Evolutionary conservation across 2,329 filamentous ascomycete species (phyloP), one percentile per base, ranked within the genome.

Genomic region (Curvularia verruculosa): DNA sequence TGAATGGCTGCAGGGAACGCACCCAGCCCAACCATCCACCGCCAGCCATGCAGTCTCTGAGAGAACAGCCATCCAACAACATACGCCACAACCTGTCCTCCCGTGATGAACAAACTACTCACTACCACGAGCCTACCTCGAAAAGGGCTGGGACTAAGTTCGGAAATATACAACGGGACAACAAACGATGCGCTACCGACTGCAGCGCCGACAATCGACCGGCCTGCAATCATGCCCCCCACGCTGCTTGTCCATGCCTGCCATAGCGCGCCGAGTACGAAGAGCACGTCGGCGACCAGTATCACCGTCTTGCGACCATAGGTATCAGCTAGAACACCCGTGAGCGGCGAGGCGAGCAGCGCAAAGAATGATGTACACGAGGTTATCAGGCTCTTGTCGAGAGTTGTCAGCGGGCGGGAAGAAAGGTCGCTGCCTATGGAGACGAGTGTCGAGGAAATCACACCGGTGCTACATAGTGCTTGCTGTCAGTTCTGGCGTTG

Each of bases 1-100:
- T 97, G 94, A 3, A 92, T 53, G 0, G 85, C 74, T 0, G 92
- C 93, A 0, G 94, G 94, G 24, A 89, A 60, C 8, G 90, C 90
- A 0, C 93, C 94, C 0, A 97, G 77, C 0, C 93, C 93, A 0
- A 97, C 92, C 85, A 96, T 93, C 88, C 90, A 96, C 48, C 92
- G 83, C 93, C 94, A 98, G 1, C 89, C 91, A 43, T 69, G 62
- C 3, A 49, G 58, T 7, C 84, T 82, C 9, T 61, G 60, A 5
- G 86, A 83, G 45, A 96, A 88, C 0, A 82, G 75, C 89, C 90
- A 96, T 1, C 94, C 94, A 6, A 92, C 79, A 1, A 96, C 73
- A 75, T 97, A 97, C 2, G 94, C 93, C 19, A 96, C 85, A 1
- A 96, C 90, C 77, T 97, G 93, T 0, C 94, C 94, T 10, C 90